Evolutionary conservation across 768 basidiomycete genomes (phyloP).

Genomic region (Lentinula raphanica): DNA sequence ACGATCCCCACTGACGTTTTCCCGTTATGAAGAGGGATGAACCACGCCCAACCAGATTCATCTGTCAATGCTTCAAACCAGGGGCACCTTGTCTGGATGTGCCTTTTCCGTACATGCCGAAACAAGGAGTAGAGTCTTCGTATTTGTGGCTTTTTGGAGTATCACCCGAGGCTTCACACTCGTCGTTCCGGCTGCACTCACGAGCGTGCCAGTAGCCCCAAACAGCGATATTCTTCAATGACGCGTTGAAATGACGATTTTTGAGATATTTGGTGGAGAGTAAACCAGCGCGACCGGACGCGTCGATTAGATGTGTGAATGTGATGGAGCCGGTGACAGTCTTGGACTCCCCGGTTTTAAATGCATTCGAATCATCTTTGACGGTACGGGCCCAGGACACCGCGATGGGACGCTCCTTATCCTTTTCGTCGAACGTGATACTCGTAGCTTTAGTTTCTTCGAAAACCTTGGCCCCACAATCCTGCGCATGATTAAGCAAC

Average conservation of each 20-base stretch:
- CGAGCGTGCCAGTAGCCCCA: slow-evolving; percentile 65
- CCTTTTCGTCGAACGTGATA: slow-evolving; percentile 36
- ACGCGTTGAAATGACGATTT: slow-evolving; percentile 63
- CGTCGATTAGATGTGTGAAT: slow-evolving; percentile 69
- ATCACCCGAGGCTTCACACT: neutral
- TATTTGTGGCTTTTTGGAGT: neutral
- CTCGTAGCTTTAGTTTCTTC: slow-evolving; percentile 50
- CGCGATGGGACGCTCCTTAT: slow-evolving; percentile 42
- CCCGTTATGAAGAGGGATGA: slow-evolving; percentile 62
- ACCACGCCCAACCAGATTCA: slow-evolving; percentile 70
- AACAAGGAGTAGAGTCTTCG: slow-evolving; percentile 24
- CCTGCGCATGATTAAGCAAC: slow-evolving; percentile 49
- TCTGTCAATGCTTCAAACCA: slow-evolving; percentile 72
- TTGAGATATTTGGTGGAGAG: slow-evolving; percentile 66
- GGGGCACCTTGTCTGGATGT: slow-evolving; percentile 52
- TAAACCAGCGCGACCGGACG: slow-evolving; percentile 67
- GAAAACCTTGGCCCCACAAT: slow-evolving; percentile 46
- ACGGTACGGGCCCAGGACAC: slow-evolving; percentile 48
- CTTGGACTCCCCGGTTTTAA: slow-evolving; percentile 10
- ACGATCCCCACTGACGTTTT: slow-evolving; percentile 60
- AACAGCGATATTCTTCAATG: slow-evolving; percentile 66
- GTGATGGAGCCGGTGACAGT: slow-evolving; percentile 38
- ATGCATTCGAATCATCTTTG: slow-evolving; percentile 29
- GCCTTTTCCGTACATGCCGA: slow-evolving; percentile 44
- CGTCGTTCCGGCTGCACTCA: neutral